A percentile compares a stretch with the other conserved stretches of the same genome.
Conservation (phyloP, 2,329 filamentous ascomycete species). For the Amphichorda felina region DNA sequence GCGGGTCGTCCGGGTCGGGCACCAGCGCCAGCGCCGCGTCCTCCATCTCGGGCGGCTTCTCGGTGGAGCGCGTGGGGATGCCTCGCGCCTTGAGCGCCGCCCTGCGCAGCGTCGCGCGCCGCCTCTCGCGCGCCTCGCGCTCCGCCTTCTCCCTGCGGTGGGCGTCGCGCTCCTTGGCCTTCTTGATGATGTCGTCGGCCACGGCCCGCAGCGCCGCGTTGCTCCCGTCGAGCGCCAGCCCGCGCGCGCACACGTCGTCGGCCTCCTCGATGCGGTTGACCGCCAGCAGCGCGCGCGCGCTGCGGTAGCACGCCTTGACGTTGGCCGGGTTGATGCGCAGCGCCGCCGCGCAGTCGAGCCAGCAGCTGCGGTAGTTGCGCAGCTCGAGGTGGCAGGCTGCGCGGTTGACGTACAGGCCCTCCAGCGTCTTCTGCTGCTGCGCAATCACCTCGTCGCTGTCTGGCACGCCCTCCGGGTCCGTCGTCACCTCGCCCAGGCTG, state of each 20-base stretch:
- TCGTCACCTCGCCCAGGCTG: constrained; percentile 22
- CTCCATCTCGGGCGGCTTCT: constrained; percentile 73
- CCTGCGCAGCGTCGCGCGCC: constrained; percentile 48
- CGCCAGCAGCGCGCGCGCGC: constrained; percentile 62
- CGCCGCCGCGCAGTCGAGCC: constrained; percentile 69
- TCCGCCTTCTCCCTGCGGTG: constrained; percentile 44
- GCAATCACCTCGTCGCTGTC: constrained; percentile 42
- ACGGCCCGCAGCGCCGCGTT: constrained; percentile 58
- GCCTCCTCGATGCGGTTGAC: constrained; percentile 73
- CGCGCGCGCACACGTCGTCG: constrained; percentile 63
- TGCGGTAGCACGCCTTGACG: constrained; percentile 86
- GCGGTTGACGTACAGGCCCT: constrained; percentile 74
- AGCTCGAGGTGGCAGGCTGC: constrained; percentile 83
- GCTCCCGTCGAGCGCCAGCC: constrained; percentile 56
- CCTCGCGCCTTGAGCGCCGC: constrained; percentile 57
- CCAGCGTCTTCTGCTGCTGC: constrained; percentile 53
- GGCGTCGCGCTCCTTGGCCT: constrained; percentile 41
- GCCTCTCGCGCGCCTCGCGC: constrained; percentile 38
- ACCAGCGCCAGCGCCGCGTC: constrained; percentile 62
- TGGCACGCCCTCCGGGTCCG: constrained; percentile 14
- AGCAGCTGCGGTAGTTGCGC: constrained; percentile 79
- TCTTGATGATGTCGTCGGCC: constrained; percentile 48
- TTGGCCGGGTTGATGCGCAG: constrained; percentile 70
- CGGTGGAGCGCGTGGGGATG: constrained; percentile 55
- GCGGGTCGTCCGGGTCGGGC: constrained; percentile 61